Conservation (phyloP, 2,329 filamentous ascomycete species). For the Colletotrichum ledebouriae region DNA sequence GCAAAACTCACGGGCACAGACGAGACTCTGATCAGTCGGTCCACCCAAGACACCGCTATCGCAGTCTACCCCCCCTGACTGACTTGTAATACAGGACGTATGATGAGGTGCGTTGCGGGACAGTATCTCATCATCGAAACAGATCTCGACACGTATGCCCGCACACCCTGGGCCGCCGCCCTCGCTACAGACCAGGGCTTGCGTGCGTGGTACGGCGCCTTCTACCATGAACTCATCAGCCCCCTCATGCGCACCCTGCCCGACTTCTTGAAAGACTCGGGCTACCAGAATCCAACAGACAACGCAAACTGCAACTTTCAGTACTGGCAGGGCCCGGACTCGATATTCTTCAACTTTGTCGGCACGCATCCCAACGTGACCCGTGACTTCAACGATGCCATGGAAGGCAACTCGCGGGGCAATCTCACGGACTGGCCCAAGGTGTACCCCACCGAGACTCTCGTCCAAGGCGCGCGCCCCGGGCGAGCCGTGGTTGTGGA, state of each 20-base stretch:
- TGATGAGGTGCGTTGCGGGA: constrained; percentile 53
- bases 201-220: constrained; percentile 49
- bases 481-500: constrained; percentile 51
- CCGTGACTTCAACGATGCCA: constrained; percentile 52
- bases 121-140: constrained; percentile 53
- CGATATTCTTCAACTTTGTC: constrained; percentile 52
- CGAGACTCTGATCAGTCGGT: constrained; percentile 50
- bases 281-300: constrained; percentile 53
- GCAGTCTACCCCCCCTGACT: neutral
- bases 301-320: constrained; percentile 51
- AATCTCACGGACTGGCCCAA: constrained; percentile 55
- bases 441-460: constrained; percentile 41
- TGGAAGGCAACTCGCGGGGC: constrained; percentile 55
- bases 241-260: constrained; percentile 51
- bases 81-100: constrained; percentile 45
- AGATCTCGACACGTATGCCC: constrained; percentile 51
- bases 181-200: constrained; percentile 49
- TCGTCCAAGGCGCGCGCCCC: constrained; percentile 47
- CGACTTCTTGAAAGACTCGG: constrained; percentile 49
- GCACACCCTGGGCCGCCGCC: constrained; percentile 51
- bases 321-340: constrained; percentile 46
- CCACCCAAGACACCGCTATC: neutral
- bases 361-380: constrained; percentile 48
- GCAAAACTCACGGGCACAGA: constrained; percentile 52
- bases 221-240: constrained; percentile 51